Evolutionary conservation across 2,329 filamentous ascomycete species (phyloP).

Genomic region (Dothistroma pini): DNA sequence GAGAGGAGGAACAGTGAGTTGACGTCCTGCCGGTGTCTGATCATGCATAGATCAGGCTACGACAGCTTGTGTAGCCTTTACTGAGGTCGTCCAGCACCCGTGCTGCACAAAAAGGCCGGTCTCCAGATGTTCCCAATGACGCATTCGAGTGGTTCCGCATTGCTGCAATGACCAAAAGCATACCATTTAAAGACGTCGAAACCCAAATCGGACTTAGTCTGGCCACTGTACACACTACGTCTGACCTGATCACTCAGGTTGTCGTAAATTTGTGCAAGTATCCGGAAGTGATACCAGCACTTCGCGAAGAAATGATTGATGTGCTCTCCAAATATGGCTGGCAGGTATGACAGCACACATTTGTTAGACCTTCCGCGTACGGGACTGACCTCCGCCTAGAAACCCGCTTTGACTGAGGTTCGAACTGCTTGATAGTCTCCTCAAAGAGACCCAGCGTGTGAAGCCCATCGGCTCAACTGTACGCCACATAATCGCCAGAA

Average conservation of each 20-base stretch:
- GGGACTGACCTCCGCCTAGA: slow-evolving; percentile 22
- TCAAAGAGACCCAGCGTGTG: slow-evolving; percentile 35
- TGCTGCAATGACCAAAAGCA: slow-evolving; percentile 19
- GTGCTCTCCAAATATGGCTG: slow-evolving; percentile 20
- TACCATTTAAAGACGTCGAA: slow-evolving; percentile 17
- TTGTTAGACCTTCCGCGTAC: slow-evolving; percentile 17
- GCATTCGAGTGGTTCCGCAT: slow-evolving; percentile 30
- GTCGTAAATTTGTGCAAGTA: slow-evolving; percentile 25
- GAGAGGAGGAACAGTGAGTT: slow-evolving; percentile 13
- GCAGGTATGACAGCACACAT: slow-evolving; percentile 23
- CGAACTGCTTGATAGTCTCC: slow-evolving; percentile 34
- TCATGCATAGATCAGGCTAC: too few species aligned
- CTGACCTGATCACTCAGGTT: slow-evolving; percentile 26
- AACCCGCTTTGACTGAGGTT: slow-evolving; percentile 30
- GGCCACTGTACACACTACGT: slow-evolving; percentile 31
- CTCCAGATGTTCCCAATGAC: slow-evolving; percentile 23
- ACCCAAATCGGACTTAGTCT: slow-evolving; percentile 24
- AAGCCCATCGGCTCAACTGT: slow-evolving; percentile 18
- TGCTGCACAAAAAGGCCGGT: slow-evolving; percentile 18
- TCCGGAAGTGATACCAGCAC: slow-evolving; percentile 27
- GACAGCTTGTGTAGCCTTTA: not conserved
- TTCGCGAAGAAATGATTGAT: slow-evolving; percentile 14
- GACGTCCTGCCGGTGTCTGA: too few species aligned
- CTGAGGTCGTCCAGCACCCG: not conserved
- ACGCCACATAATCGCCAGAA: not conserved